Conservation (phyloP, 202 grass and related monocot species). For the Brachypodium distachyon region DNA sequence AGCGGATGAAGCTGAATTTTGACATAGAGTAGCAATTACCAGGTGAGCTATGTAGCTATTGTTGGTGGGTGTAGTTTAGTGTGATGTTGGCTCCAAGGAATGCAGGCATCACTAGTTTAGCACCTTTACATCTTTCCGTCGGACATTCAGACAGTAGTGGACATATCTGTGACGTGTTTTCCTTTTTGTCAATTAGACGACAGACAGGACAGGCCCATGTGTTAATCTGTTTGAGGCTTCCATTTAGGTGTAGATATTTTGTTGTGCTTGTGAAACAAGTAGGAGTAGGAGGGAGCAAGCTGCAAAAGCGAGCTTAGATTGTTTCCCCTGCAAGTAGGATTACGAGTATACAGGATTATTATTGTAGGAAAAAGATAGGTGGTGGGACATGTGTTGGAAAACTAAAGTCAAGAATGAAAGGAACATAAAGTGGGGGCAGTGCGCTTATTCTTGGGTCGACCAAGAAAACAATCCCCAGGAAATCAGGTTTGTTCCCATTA, state of each 20-base stretch:
- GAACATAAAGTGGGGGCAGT: neutral
- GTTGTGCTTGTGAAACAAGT: neutral
- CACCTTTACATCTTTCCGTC: too few species aligned
- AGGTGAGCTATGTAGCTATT: neutral
- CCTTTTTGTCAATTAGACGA: too few species aligned
- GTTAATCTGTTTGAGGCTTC: too few species aligned
- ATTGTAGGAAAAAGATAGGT: neutral
- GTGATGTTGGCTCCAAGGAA: too few species aligned
- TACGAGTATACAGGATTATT: too few species aligned
- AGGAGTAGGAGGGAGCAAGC: neutral
- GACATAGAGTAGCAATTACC: too few species aligned
- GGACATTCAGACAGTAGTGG: too few species aligned
- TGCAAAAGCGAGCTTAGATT: neutral
- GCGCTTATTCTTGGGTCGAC: neutral
- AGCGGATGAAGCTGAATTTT: constrained; percentile 41
- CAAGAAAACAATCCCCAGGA: neutral
- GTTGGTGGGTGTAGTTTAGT: too few species aligned
- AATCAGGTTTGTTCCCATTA: neutral
- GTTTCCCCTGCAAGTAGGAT: neutral
- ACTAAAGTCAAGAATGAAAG: neutral
- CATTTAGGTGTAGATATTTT: too few species aligned
- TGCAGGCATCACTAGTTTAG: too few species aligned
- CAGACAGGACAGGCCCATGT: too few species aligned
- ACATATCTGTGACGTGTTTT: too few species aligned
- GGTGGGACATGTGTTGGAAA: neutral